These are phyloP conservation scores for Noccaea bulbosa DNA, from an alignment of 345 rosid genomes.

Conservation along the genomic window DNA sequence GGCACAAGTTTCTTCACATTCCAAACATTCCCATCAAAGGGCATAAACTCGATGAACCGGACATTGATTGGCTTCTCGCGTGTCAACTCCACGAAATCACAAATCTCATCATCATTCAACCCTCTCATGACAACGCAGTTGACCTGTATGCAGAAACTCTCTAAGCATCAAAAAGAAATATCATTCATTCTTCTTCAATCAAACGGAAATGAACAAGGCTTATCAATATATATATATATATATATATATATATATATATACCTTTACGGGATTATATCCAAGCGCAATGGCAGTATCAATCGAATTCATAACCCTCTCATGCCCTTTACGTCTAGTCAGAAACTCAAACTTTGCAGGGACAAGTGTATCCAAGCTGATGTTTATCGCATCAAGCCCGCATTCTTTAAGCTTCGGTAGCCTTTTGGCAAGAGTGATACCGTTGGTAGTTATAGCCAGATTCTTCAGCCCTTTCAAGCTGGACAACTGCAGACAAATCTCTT, in stretches of 20 bases:
- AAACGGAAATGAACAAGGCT: slow-evolving; percentile 1
- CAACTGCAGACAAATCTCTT: slow-evolving; percentile 68
- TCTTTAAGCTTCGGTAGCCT: slow-evolving; percentile 82
- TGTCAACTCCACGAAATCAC: slow-evolving; percentile 91
- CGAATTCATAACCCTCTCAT: slow-evolving; percentile 74
- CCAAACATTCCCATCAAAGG: slow-evolving; percentile 98
- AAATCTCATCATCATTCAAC: slow-evolving; percentile 87
- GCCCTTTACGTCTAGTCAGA: slow-evolving; percentile 86
- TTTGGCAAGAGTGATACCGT: slow-evolving; percentile 82
- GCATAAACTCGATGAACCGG: slow-evolving; percentile 99
- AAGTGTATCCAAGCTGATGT: slow-evolving; percentile 86
- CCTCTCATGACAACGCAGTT: slow-evolving; percentile 97
- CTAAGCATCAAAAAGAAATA: slow-evolving; percentile 13
- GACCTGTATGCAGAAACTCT: slow-evolving; percentile 53
- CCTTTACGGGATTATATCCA: slow-evolving; percentile 91
- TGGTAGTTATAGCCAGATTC: slow-evolving; percentile 81
- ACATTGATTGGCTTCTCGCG: slow-evolving; percentile 77
- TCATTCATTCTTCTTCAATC: not conserved
- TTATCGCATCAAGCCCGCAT: slow-evolving; percentile 68
- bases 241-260: slow-evolving; percentile 47
- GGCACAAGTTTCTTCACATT: slow-evolving; percentile 85
- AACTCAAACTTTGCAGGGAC: slow-evolving; percentile 92
- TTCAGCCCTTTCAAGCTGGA: slow-evolving; percentile 82
- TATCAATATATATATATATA: slow-evolving; percentile 23
- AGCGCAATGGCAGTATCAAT: slow-evolving; percentile 75